Evolutionary conservation across 2,329 filamentous ascomycete genomes (phyloP).

Genomic region (Pseudonectria foliicola): DNA sequence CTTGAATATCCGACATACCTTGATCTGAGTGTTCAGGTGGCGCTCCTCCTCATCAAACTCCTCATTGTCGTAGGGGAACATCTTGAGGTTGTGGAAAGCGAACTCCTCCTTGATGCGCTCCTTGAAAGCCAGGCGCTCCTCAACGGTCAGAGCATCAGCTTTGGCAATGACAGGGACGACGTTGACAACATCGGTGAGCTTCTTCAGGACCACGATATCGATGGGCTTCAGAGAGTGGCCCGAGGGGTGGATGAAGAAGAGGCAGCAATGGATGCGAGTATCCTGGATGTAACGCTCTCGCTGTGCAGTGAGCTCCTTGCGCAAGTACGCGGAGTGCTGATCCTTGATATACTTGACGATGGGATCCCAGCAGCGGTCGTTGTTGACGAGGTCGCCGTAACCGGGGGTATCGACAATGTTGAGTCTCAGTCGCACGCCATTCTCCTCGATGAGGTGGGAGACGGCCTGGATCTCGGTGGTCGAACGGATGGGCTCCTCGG

Average conservation of each 20-base stretch:
- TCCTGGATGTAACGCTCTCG: slow-evolving; percentile 99
- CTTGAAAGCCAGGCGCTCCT: slow-evolving; percentile 96
- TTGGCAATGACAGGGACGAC: slow-evolving; percentile 99
- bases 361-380: slow-evolving; percentile 99
- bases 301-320: slow-evolving; percentile 98
- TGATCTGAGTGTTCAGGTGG: slow-evolving; percentile 88
- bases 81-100: slow-evolving; percentile 98
- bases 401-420: slow-evolving; percentile 99
- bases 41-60: slow-evolving; percentile 97
- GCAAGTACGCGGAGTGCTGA: slow-evolving; percentile 97
- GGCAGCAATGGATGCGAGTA: slow-evolving; percentile 97
- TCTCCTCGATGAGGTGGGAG: slow-evolving; percentile 99
- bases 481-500: slow-evolving; percentile 86
- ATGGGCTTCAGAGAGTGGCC: slow-evolving; percentile 98
- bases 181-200: slow-evolving; percentile 98
- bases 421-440: slow-evolving; percentile 90
- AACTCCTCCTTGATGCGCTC: slow-evolving; percentile 99
- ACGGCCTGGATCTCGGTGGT: slow-evolving; percentile 98
- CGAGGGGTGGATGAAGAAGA: slow-evolving; percentile 99
- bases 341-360: slow-evolving; percentile 99
- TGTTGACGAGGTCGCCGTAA: slow-evolving; percentile 98
- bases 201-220: slow-evolving; percentile 99
- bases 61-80: slow-evolving; percentile 99
- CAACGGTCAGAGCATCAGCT: slow-evolving; percentile 89
- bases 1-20: slow-evolving; percentile 50